A percentile compares a stretch with the other conserved stretches of the same genome.
phyloP scores from a whole-genome alignment of 2,329 filamentous ascomycete species.

The Escovopsis sp. region DNA sequence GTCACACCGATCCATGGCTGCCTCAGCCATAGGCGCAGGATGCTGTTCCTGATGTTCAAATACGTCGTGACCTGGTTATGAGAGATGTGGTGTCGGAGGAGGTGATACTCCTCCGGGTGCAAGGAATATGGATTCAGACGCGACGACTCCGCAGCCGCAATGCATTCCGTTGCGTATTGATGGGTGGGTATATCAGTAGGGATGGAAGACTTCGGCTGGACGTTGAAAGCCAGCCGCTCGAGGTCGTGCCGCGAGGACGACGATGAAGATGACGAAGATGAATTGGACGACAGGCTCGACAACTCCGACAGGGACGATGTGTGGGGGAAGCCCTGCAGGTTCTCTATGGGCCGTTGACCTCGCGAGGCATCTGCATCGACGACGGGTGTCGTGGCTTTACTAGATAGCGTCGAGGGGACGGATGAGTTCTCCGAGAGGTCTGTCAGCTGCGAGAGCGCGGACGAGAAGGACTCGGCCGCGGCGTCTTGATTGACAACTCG shows the following conservation, averaged over 20 bases:
- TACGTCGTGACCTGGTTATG: conserved; percentile 87
- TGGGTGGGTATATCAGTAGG: conserved; percentile 55
- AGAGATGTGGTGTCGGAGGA: conserved; percentile 70
- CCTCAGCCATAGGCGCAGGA: conserved; percentile 75
- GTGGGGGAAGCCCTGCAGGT: conserved; percentile 5
- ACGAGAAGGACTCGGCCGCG: conserved; percentile 30
- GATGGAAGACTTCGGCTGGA: conserved; percentile 69
- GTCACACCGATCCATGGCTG: conserved; percentile 75
- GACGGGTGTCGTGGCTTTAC: conserved; percentile 48
- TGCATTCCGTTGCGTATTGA: conserved; percentile 83
- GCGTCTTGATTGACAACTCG: conserved; percentile 7
- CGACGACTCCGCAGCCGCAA: conserved; percentile 77
- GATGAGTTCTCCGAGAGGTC: conserved; percentile 43
- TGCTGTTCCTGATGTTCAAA: conserved; percentile 89
- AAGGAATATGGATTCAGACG: conserved; percentile 80
- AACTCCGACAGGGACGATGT: too few relatives aligned
- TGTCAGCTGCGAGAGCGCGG: conserved; percentile 37
- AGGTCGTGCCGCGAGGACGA: conserved; percentile 16
- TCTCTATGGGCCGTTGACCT: conserved; percentile 10
- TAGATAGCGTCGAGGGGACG: conserved; percentile 38
- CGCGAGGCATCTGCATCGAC: conserved; percentile 27
- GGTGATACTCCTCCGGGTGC: conserved; percentile 67
- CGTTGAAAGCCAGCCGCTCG: conserved; percentile 34
- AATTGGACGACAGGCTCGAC: too few relatives aligned
- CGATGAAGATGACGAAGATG: conserved; percentile 5